Conservation (phyloP, 495 filamentous ascomycete genomes). For the Aspergillus sparsus region DNA sequence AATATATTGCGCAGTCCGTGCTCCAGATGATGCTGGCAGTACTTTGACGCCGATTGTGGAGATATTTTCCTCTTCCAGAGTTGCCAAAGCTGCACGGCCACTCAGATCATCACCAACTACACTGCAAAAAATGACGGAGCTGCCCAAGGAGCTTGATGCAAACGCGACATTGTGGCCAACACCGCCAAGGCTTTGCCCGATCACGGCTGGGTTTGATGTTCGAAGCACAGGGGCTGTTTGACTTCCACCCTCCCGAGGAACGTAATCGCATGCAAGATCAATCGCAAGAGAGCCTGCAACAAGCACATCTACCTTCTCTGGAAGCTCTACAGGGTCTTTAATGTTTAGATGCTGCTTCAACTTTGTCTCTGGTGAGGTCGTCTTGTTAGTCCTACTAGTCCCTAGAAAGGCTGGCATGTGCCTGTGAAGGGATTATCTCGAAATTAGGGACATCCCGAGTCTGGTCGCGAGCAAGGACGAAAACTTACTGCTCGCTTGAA, state of each 20-base stretch:
- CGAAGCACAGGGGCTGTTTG: constrained; percentile 57
- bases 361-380: constrained; percentile 25
- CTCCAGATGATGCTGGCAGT: constrained; percentile 49
- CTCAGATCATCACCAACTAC: constrained; percentile 75
- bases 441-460: constrained; percentile 36
- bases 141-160: constrained; percentile 66
- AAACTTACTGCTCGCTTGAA: constrained; percentile 44
- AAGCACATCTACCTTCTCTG: constrained; percentile 60
- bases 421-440: constrained; percentile 36
- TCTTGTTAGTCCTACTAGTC: constrained; percentile 31
- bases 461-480: constrained; percentile 12
- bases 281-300: constrained; percentile 89
- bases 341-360: constrained; percentile 10
- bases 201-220: constrained; percentile 84
- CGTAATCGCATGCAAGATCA: constrained; percentile 81
- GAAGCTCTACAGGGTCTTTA: constrained; percentile 14
- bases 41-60: constrained; percentile 62
- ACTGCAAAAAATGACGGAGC: constrained; percentile 67
- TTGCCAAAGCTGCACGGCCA: constrained; percentile 66
- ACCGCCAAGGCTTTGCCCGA: constrained; percentile 83
- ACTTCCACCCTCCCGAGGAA: constrained; percentile 39
- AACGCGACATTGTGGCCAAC: constrained; percentile 91
- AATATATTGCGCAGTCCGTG: constrained; percentile 84
- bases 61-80: constrained; percentile 62
- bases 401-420: constrained; percentile 44